Percentiles rank a stretch among this genome's conserved stretches.
Conservation (phyloP, 169 alveolate species). For the Plasmodium reichenowi region DNA sequence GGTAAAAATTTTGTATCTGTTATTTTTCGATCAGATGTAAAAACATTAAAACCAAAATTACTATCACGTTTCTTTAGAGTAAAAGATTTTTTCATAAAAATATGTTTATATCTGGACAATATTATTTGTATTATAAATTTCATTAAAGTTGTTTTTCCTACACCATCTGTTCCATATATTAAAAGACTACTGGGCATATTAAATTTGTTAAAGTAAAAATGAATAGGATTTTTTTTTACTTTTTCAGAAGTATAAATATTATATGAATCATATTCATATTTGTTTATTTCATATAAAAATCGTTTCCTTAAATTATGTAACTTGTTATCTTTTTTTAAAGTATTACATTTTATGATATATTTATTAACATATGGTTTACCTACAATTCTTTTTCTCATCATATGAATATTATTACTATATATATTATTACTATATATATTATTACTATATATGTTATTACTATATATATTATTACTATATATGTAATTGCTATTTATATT, state of each 20-base stretch:
- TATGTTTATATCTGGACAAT: constrained; percentile 37
- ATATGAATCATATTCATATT: constrained; percentile 50
- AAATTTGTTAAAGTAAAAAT: constrained; percentile 62
- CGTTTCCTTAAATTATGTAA: constrained; percentile 17
- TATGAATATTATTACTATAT: background rate
- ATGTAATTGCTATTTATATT: too few species aligned
- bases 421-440: too few species aligned
- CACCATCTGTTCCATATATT: constrained; percentile 71
- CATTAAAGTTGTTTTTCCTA: constrained; percentile 65
- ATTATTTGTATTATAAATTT: constrained; percentile 36
- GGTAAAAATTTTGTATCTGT: background rate
- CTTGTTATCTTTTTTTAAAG: background rate
- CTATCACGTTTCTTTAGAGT: background rate
- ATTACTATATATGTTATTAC: too few species aligned
- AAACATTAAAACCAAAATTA: background rate
- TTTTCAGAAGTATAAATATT: constrained; percentile 39
- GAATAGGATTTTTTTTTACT: constrained; percentile 17
- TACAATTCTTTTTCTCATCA: background rate
- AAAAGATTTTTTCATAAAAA: constrained; percentile 6
- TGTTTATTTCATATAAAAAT: constrained; percentile 24
- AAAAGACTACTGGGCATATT: constrained; percentile 54
- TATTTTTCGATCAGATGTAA: background rate
- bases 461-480: too few species aligned
- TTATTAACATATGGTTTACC: background rate
- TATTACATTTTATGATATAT: background rate